Evolutionary conservation across 164 flowering plant species (phyloP), one percentile per base, ranked within the genome.

Genomic region (Kalanchoe fedtschenkoi): DNA sequence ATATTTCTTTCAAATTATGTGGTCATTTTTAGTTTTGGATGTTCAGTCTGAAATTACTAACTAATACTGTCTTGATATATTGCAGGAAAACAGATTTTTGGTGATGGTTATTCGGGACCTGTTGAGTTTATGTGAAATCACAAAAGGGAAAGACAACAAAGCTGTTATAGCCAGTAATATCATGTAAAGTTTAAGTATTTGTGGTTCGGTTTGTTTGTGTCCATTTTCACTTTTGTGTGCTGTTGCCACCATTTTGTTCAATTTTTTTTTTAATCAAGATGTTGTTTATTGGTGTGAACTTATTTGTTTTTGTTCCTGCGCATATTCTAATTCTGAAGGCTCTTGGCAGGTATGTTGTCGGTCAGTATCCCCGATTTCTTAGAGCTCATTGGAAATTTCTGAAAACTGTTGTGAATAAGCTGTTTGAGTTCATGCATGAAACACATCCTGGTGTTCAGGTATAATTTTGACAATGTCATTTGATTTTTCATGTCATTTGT

Each of bases 401-500:
- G 70, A 95, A 95, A 80, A 95, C 99, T 61, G 99, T 95, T 72
- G 99, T 95, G 59, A 91, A 95, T 64, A 95, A 95, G 74, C 70
- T 95, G 80, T 95, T 95, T 64, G 99, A 95, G 76, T 95, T 95
- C 74, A 95, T 95, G 99, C 99, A 95, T 63, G 99, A 95, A 72
- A 85, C 95, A 30, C 99, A 95, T 80, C 99, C 97, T 1, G 99
- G 99, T 67, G 99, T 95, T 66, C 99, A 95, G 99, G 99, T 95
- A 17, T 21, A 53, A 33, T 62, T 66, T 43, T 29, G 29, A 10
- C 53, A 19, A 9, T 16, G 53, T 44, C 7, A 2, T 22, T 21
- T 13, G 8, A 47, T 22, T 22, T 28, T 47, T 2, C 9, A 29
- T 1, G 28, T 22, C 0, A 1, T 10, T 47, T 21, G 26, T 11